Base-by-base conservation (phyloP, 2,329 filamentous ascomycete genomes). In the Atkinsonella texensis region DNA sequence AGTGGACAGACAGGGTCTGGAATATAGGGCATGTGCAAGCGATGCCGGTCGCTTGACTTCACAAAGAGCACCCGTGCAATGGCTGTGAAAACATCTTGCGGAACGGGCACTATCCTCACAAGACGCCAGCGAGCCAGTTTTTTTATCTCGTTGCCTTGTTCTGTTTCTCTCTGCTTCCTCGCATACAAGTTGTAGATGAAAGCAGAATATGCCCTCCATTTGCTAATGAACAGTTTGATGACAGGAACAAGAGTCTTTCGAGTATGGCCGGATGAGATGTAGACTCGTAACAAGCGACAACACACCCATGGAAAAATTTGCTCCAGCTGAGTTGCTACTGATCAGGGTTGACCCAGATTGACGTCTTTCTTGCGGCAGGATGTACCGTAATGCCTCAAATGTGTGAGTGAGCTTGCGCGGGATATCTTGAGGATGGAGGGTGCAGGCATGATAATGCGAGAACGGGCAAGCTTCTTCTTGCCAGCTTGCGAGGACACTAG, bases 251-350 rank as follows among this genome's bases (percentile, higher is more conserved):
- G 53, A 3, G 32, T 38, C 54, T n/a, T n/a, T n/a, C n/a, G n/a
- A n/a, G n/a, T n/a, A n/a, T n/a, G 49, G 49, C 18, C 12, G 9
- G 31, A 58, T 58, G 7, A 51, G 49, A 38, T 58, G 56, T 11
- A 52, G 50, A 40, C 56, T 55, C 20, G 53, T 50, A 15, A 56
- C 47, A 46, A 56, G 56, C 11, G 56, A 58, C n/a, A 58, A 52
- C 23, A 58, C 56, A 49, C 53, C 56, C 10, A 53, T 10, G 20
- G 46, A 53, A 11, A 58, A 50, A 33, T 56, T 57, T 9, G 49
- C 56, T 40, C 56, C 56, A 1, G 56, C 56, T 1, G 56, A 58
- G 47, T 58, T 55, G 40, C 56, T 55, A 41, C 54, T 54, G 13
- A 57, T 50, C 4, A 57, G 31, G 6, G 56, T 51, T 8, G 46